phyloP scores from a whole-genome alignment of 2,329 filamentous ascomycete genomes.

The Diaporthe capsici region DNA sequence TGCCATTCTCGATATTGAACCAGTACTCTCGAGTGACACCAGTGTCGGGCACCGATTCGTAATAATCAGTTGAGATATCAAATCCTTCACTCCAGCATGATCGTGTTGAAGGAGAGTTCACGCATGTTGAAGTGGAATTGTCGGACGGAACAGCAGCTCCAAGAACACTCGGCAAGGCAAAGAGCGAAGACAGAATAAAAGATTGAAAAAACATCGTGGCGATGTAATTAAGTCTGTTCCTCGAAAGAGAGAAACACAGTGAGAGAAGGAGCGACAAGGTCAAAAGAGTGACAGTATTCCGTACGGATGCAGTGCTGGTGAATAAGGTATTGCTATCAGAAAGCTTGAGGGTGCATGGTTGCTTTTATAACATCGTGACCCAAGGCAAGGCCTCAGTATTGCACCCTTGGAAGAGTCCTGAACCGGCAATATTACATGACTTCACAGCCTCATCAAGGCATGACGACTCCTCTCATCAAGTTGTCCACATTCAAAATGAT shows the following conservation, averaged over 20 bases:
- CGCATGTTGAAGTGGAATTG: slow-evolving; percentile 23
- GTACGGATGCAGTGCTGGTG: neutral
- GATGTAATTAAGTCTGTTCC: neutral
- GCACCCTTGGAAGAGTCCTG: neutral
- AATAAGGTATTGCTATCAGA: neutral
- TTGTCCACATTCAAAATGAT: neutral
- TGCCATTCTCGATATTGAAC: slow-evolving; percentile 51
- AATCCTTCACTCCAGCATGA: slow-evolving; percentile 56
- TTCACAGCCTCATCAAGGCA: slow-evolving; percentile 8
- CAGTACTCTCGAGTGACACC: slow-evolving; percentile 58
- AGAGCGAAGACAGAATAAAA: neutral
- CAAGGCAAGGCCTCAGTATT: neutral
- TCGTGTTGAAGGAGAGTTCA: slow-evolving; percentile 48
- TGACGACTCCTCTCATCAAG: slow-evolving; percentile 2
- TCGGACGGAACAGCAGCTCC: neutral
- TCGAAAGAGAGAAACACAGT: neutral
- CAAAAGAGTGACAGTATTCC: slow-evolving; percentile 5
- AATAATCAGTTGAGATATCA: slow-evolving; percentile 56
- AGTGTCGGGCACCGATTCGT: slow-evolving; percentile 52
- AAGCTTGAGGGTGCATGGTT: neutral
- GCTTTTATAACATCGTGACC: slow-evolving; percentile 6
- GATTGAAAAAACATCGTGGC: neutral
- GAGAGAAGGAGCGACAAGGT: neutral
- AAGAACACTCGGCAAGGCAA: neutral
- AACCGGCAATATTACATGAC: slow-evolving; percentile 1